Base-by-base conservation (phyloP, 306 rosid genomes). In the Quercus glauca region DNA sequence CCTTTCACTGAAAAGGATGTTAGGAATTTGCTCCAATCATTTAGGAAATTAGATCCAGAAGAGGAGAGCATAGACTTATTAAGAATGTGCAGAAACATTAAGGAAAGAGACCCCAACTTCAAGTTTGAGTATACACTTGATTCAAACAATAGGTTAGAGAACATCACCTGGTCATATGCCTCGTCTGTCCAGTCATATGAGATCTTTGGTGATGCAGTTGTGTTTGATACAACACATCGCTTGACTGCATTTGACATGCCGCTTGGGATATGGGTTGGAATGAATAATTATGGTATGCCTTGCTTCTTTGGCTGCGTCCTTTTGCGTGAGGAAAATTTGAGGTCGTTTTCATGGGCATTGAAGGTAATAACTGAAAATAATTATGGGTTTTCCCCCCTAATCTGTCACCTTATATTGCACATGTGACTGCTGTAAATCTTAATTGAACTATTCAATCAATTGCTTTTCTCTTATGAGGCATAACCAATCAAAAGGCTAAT, bases 1-100 rank as follows among this genome's bases (percentile, higher is more conserved):
- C 94, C 98, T 64, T 94, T 94, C 87, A 94, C 98, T 26, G 98
- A 94, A 78, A 94, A 94, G 92, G 98, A 94, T 60, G 97, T 94
- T 55, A 87, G 98, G 74, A 94, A 94, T 80, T 85, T 94, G 81
- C 93, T 94, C 76, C 98, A 94, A 86, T 83, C 97, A 11, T 91
- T 88, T 82, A 91, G 97, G 88, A 94, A 94, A 85, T 86, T 92
- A 73, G 98, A 92, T 76, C 91, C 94, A 13, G 97, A 92, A 85
- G 97, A 92, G 79, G 98, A 91, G 88, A 87, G 88, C 82, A 79
- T 92, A 37, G 98, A 94, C 85, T 87, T 94, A 33, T 82, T 94
- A 75, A 88, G 89, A 88, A 94, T 94, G 98, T 94, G 97, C 91
- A 80, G 88, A 82, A 89, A 87, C 69, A 92, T 92, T 72, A 92